phyloP scores from a whole-genome alignment of 345 rosid species.

The Chamaenerion angustifolium region DNA sequence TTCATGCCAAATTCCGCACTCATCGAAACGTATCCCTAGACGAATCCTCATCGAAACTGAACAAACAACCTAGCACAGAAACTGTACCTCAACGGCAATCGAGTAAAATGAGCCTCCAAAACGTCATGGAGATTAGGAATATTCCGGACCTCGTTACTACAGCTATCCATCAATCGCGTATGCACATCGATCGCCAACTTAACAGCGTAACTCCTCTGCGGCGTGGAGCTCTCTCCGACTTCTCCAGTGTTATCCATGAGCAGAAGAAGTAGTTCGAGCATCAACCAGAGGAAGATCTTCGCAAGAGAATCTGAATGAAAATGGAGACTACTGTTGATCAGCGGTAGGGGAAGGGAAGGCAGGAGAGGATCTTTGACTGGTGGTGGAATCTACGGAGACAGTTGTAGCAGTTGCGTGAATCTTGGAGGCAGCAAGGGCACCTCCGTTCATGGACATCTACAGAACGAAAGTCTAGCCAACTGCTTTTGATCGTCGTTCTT shows the following conservation, averaged over 20 bases:
- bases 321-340: no score
- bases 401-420: not conserved
- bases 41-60: no score
- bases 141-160: slow-evolving; percentile 29
- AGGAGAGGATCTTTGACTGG: no score
- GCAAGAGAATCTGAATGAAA: no score
- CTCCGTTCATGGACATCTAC: no score
- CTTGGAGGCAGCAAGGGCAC: not conserved
- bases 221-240: slow-evolving; percentile 74
- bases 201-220: slow-evolving; percentile 43
- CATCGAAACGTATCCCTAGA: no score
- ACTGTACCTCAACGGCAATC: slow-evolving; percentile 51
- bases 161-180: slow-evolving; percentile 38
- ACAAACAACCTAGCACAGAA: not conserved
- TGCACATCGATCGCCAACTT: slow-evolving; percentile 41
- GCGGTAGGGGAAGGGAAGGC: no score
- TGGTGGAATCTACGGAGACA: slow-evolving; percentile 8
- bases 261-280: not conserved
- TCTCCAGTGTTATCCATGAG: slow-evolving; percentile 59
- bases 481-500: no score
- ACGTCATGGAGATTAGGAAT: slow-evolving; percentile 43
- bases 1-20: no score
- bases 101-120: slow-evolving; percentile 51
- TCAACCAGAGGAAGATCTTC: no score
- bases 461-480: no score